Evolutionary conservation across 306 rosid species (phyloP).

Genomic region (Adenanthera pavonina): DNA sequence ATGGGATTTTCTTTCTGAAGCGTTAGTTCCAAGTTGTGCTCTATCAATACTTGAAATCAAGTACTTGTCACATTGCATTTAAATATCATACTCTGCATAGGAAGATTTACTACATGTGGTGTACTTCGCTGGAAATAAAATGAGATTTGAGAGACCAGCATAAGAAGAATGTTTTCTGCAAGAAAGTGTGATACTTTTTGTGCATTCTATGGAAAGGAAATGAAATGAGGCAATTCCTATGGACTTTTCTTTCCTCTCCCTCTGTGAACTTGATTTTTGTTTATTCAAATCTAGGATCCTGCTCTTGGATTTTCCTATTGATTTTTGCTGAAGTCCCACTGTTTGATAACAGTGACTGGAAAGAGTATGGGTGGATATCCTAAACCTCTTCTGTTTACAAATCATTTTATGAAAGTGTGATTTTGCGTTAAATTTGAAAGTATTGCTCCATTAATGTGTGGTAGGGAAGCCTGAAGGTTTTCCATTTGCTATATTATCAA

Average conservation of each 20-base stretch:
- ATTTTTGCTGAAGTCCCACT: not conserved
- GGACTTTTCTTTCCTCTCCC: not conserved
- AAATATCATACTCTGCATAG: not conserved
- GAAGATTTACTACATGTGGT: not conserved
- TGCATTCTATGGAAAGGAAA: not conserved
- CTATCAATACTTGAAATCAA: not conserved
- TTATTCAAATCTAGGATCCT: not conserved
- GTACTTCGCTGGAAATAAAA: not conserved
- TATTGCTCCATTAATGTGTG: not conserved
- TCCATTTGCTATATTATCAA: not conserved
- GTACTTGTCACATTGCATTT: not conserved
- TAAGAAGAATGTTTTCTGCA: not conserved
- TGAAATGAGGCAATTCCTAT: not conserved
- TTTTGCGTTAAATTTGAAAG: slow-evolving; percentile 1
- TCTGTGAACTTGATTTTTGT: not conserved
- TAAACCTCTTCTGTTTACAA: not conserved
- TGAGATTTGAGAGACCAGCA: not conserved
- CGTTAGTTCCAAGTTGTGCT: not conserved
- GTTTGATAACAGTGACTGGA: not conserved
- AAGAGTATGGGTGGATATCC: not conserved
- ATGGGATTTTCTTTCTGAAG: not conserved
- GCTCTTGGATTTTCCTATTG: not conserved
- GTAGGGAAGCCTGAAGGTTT: not conserved
- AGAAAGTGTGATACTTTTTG: not conserved
- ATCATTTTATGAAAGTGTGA: not conserved